Base-by-base conservation (phyloP, 805 yeast species). In the baker's yeast (Saccharomyces cerevisiae) region DNA sequence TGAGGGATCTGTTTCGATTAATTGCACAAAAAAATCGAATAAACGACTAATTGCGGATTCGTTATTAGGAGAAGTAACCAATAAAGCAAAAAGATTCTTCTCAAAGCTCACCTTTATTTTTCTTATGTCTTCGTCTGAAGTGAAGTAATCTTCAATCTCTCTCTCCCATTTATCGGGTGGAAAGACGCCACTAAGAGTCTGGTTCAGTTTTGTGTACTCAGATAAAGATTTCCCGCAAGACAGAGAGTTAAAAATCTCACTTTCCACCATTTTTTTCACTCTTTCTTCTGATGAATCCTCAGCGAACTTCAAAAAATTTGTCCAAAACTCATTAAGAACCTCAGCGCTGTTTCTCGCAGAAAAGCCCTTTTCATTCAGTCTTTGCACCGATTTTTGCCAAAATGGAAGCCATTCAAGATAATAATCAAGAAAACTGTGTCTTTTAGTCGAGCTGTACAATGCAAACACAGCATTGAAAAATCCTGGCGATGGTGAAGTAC, bases 401-500 rank as follows among this genome's bases (percentile, higher is more conserved):
- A 73, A 55, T 3, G 64, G 59, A 24, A 57, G 57, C 66, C 63
- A 69, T 21, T 64, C 62, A 0, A 48, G n/a, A 2, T 53, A 53
- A 14, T 59, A 53, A 30, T 68, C 68, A 10, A 68, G 29, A 1
- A 62, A 24, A 1, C 56, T 51, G 4, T 62, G 56, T 0, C 59
- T 41, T 1, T 53, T 30, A 1, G 66, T 60, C 5, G 52, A 50
- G 28, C 56, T 46, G 22, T 67, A 59, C 29, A 70, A 62, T 4
- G 52, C 41, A 10, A 55, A 54, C 26, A 73, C 53, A 10, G 63
- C 49, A 6, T 55, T 54, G 59, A 80, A 86, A 61, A 81, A 84
- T 0, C 70, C 58, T 0, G 83, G 77, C 29, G 73, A 70, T 51
- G 87, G 81, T 50, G 74, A 75, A 49, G 83, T 73, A 1, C 81